Percentiles rank a stretch among this genome's conserved stretches.
Evolutionary conservation across 371 early-diverging fungal species (phyloP).

Genomic region (Lichtheimia corymbifera): DNA sequence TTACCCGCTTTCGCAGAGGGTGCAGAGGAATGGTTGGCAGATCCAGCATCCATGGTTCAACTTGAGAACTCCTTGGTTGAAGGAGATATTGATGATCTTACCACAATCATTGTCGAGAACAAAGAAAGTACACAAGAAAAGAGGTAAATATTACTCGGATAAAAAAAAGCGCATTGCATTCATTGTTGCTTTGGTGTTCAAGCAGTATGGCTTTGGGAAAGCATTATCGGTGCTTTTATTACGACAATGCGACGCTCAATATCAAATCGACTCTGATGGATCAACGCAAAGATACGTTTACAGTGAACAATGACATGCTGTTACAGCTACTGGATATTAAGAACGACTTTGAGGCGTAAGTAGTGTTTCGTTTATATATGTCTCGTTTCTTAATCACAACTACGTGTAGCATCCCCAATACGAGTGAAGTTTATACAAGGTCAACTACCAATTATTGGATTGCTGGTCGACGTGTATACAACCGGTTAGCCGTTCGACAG

Average conservation of each 20-base stretch:
- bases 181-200: background rate
- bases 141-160: constrained; percentile 23
- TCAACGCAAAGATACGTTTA: constrained; percentile 17
- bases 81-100: constrained; percentile 24
- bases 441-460: constrained; percentile 65
- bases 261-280: constrained; percentile 44
- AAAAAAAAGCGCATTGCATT: background rate
- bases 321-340: constrained; percentile 55
- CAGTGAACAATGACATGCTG: constrained; percentile 44
- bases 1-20: constrained; percentile 27
- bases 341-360: constrained; percentile 54
- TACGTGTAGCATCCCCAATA: constrained; percentile 35
- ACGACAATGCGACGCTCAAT: constrained; percentile 39
- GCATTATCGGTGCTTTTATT: constrained; percentile 45
- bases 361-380: background rate
- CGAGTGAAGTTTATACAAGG: constrained; percentile 61
- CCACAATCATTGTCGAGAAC: constrained; percentile 19
- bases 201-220: constrained; percentile 33
- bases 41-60: constrained; percentile 25
- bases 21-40: constrained; percentile 27
- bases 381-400: background rate
- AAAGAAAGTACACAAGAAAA: constrained; percentile 30
- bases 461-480: constrained; percentile 54
- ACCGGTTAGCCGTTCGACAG: constrained; percentile 11
- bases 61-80: constrained; percentile 28